These are phyloP conservation scores for Scedosporium boydii DNA, from an alignment of 2,329 filamentous ascomycete genomes.

Conservation along the genomic window DNA sequence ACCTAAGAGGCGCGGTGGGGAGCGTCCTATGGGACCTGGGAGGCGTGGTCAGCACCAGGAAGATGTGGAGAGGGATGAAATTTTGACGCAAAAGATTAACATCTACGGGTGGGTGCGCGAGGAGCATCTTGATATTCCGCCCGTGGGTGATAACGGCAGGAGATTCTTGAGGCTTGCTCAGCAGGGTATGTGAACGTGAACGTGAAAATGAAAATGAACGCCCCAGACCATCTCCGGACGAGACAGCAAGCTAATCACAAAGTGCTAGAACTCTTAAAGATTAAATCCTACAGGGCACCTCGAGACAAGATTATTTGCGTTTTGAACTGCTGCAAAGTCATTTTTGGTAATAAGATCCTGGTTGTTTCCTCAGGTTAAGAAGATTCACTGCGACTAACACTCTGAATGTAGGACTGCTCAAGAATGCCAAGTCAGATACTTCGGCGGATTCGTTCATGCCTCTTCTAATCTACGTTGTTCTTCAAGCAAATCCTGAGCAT, in stretches of 20 bases:
- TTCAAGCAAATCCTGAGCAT: constrained; percentile 90
- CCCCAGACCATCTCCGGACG: too few relatives aligned
- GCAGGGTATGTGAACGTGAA: constrained; percentile 47
- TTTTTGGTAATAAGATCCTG: constrained; percentile 61
- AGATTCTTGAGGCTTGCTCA: constrained; percentile 85
- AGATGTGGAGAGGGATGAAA: constrained; percentile 90
- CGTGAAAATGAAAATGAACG: not conserved
- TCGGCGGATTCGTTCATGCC: constrained; percentile 96
- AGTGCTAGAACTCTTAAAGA: constrained; percentile 76
- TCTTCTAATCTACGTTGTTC: constrained; percentile 87
- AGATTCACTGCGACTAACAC: constrained; percentile 4
- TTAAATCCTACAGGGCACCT: constrained; percentile 93
- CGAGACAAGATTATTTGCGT: constrained; percentile 98
- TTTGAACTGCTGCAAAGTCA: constrained; percentile 97
- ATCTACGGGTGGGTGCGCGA: constrained; percentile 95
- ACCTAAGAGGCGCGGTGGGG: constrained; percentile 57
- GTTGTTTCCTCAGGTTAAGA: too few relatives aligned
- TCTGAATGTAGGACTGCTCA: constrained; percentile 56
- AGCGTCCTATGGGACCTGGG: constrained; percentile 67
- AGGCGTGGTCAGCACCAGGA: constrained; percentile 92
- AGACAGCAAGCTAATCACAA: constrained; percentile 10
- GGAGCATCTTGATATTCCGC: constrained; percentile 84
- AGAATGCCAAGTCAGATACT: constrained; percentile 85
- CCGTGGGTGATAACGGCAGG: constrained; percentile 74
- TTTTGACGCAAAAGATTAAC: constrained; percentile 91